Base-by-base conservation (phyloP, 768 basidiomycete genomes). In the Boletus rubescentipes region DNA sequence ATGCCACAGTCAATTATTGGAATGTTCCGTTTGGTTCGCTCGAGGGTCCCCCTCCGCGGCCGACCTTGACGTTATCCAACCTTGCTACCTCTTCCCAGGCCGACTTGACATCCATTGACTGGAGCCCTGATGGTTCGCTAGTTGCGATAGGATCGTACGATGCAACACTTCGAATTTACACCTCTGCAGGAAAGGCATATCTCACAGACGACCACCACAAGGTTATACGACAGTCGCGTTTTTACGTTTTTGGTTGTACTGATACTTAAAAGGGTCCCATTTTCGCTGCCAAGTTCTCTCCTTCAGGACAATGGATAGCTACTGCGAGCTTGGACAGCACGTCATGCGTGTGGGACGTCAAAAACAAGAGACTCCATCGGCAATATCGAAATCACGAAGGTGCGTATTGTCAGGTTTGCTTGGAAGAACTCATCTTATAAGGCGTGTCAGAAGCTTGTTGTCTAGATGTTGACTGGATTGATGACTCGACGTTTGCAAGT, bases 111-210 rank as follows among this genome's bases (percentile, higher is more conserved):
- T 84, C 84, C 37, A 62, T 93, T 42, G 82, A 88, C 62, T 93
- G 91, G 91, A 90, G 82, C 59, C 66, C 73, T 5, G 85, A 89
- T 49, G 91, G 91, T 16, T 79, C 79, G 29, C 72, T 90, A 14
- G 74, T 93, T 32, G 89, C 89, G 7, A 79, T 91, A 53, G 91
- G 88, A 11, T 91, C 86, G 18, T 89, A 87, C 57, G 91, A 93
- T 59, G 79, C 82, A 10, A 70, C 83, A 16, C 78, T 93, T 38
- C 83, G 91, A 32, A 75, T 93, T 39, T 87, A 77, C 62, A 83
- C 79, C n/a, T 67, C 74, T 15, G 67, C 72, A 20, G 91, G 89
- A n/a, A 73, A 79, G 23, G 52, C 81, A 20, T 86, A 89, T 69
- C 82, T 89, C 61, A 75, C 78, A 26, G 78, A 85, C 63, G 67